Conservation (phyloP, 768 basidiomycete species). For the Amanita fuliginea region DNA sequence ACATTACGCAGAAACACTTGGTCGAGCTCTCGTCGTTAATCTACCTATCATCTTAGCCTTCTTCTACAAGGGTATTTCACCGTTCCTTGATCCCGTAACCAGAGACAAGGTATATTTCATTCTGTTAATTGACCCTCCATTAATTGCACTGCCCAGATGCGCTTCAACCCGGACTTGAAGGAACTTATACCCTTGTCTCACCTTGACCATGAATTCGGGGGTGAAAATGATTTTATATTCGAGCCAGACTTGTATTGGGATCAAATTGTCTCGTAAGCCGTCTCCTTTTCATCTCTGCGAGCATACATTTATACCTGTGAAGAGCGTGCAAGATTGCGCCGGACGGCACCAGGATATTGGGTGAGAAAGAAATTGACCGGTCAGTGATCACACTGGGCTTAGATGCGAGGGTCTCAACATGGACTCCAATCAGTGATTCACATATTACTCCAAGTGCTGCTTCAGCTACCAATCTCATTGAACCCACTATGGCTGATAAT, state of each 20-base stretch:
- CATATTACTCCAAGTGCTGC: not conserved
- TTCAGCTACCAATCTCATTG: not conserved
- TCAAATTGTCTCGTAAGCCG: constrained; percentile 52
- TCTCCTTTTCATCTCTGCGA: not conserved
- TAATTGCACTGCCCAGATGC: constrained; percentile 42
- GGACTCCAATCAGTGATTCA: not conserved
- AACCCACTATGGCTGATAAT: not conserved
- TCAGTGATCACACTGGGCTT: not conserved
- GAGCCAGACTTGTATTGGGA: constrained; percentile 71
- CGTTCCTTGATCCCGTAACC: constrained; percentile 83
- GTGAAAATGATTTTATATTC: constrained; percentile 63
- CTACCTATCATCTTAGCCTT: constrained; percentile 64
- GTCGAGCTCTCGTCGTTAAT: constrained; percentile 75
- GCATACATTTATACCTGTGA: not conserved
- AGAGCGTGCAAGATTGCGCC: constrained; percentile 46
- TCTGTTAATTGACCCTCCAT: not conserved
- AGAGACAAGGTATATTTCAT: constrained; percentile 56
- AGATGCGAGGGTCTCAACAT: not conserved
- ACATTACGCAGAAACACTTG: constrained; percentile 84
- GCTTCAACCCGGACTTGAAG: constrained; percentile 75
- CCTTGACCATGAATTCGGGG: constrained; percentile 77
- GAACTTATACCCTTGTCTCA: constrained; percentile 69
- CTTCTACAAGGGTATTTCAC: constrained; percentile 77
- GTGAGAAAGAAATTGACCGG: not conserved
- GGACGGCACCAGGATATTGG: constrained; percentile 37